Evolutionary conservation across 2,329 filamentous ascomycete genomes (phyloP), one percentile per base, ranked within the genome.

Genomic region (Monosporascus sp.): DNA sequence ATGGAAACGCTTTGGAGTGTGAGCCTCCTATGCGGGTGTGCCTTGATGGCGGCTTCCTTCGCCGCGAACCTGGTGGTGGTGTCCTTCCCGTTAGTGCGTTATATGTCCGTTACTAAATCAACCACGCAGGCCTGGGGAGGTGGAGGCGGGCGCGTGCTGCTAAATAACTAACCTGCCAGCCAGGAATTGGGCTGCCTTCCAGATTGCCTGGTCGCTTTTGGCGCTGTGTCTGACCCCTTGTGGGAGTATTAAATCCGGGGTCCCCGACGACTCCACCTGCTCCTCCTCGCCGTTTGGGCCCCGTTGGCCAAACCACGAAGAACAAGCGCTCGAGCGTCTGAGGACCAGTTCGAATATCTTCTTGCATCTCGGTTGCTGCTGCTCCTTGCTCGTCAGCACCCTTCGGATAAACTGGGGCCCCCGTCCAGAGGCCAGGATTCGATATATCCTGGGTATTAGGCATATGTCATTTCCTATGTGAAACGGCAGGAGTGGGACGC

Each of bases 381-480:
- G 67, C 65, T 80, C 77, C 22, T 74, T 68, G 0, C 69, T 63
- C 4, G 74, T 69, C 24, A 84, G 67, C 49, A 84, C 63, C 52
- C 76, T 75, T 9, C 67, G 63, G 49, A 82, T 65, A 60, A 83
- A 82, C 31, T 72, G 73, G 5, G 57, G 50, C 1, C 72, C 74
- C 39, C 67, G 66, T 8, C 71, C 66, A 25, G 73, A 67, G 18
- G 65, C 68, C 50, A 93, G 69, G 50, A 91, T 74, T 20, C 70
- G 67, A 56, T 75, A 72, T 54, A 96, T 83, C 52, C 90, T 84
- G 1, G 77, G 70, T 53, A 90, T 79, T 53, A 79, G 78, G 69
- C 89, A 90, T 53, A 96, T 87, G 67, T 96, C 91, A 48, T 83
- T 93, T 54, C 91, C 91, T 50, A 96, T 74, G 48, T 79, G 78